Conservation (phyloP, 2,329 filamentous ascomycete genomes). For the Fusarium sp. region DNA sequence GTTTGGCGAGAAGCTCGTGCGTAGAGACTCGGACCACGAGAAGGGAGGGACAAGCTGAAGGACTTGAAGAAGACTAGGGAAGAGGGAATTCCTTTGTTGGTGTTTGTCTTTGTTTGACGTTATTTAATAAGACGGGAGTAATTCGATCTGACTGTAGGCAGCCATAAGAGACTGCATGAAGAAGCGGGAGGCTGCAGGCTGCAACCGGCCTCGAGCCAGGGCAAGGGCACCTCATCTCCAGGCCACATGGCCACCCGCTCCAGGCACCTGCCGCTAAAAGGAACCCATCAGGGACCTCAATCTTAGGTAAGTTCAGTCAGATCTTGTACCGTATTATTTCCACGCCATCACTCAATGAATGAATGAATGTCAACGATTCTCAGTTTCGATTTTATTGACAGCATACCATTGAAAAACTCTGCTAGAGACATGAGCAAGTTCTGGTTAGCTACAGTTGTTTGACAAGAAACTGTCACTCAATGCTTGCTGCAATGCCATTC, state of each 20-base stretch:
- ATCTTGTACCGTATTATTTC: background rate
- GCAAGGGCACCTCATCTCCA: constrained; percentile 9
- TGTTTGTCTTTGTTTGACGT: constrained; percentile 16
- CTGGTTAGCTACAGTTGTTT: background rate
- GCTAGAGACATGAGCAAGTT: background rate
- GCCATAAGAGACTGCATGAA: constrained; percentile 10
- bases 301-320: background rate
- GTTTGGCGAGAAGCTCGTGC: constrained; percentile 8
- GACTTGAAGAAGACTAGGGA: background rate
- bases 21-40: constrained; percentile 3
- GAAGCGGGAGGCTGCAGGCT: constrained; percentile 37
- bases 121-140: constrained; percentile 18
- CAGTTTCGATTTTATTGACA: background rate
- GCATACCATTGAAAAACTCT: constrained; percentile 10
- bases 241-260: constrained; percentile 29
- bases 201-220: constrained; percentile 29
- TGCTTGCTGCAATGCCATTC: background rate
- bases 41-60: background rate
- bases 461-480: background rate
- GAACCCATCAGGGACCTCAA: constrained; percentile 10
- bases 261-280: constrained; percentile 28
- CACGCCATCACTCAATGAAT: background rate
- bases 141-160: constrained; percentile 30
- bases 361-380: background rate
- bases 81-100: background rate